Evolutionary conservation across 2,329 filamentous ascomycete species (phyloP), one percentile per base, ranked within the genome.

Genomic region (Calcarisporium arbuscula): DNA sequence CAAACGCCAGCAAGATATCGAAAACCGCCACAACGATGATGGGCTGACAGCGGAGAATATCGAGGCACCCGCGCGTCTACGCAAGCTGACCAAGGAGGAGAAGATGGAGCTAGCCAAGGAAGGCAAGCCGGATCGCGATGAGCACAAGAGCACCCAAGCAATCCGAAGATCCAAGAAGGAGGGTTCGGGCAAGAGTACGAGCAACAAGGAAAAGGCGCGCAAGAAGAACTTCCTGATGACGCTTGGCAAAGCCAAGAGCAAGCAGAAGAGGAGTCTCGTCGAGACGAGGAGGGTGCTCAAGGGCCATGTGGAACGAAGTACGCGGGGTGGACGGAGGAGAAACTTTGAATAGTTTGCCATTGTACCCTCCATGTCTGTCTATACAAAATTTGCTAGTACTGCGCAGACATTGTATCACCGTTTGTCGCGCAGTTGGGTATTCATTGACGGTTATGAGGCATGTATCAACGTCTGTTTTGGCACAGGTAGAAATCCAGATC

Each of bases 191-290:
- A 96, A 96, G 79, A 94, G 85, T 57, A 89, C 87, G 23, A 96
- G 90, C 46, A 98, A 98, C 65, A 85, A 85, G 67, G 92, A 98
- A 70, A 98, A 98, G 77, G 79, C 85, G 27, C 72, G 90, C 48
- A 87, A 86, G 74, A 98, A 98, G 84, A 98, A 98, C 62, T 94
- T 98, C 64, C 58, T 98, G 51, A 98, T 98, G 92, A 96, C 90
- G 25, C 65, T 98, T 40, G 86, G 90, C 39, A 96, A 98, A 70
- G 92, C 92, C 9, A 94, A 92, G 72, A 77, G 74, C 47, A 98
- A 96, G 72, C 83, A 92, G 54, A 95, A 95, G 80, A 76, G 89
- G 53, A 95, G 87, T 74, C 66, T 98, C 60, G 77, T 85, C 10
- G 82, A 95, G 63, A 88, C 87, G 44, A 77, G 77, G 53, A 87